phyloP scores from a whole-genome alignment of 2,329 filamentous ascomycete species.

The Aureobasidium subglaciale region DNA sequence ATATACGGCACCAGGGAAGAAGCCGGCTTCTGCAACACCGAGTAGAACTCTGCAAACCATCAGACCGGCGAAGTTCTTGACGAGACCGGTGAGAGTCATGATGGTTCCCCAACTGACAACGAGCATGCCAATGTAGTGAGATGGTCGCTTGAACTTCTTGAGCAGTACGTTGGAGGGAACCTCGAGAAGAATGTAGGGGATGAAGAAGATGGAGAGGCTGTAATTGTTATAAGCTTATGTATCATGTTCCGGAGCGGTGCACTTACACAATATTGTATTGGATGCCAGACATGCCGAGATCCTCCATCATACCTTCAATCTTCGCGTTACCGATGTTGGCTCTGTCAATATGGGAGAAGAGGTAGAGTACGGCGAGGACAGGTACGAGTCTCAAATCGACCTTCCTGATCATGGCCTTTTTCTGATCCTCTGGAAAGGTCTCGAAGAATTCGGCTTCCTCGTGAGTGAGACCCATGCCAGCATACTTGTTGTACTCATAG shows the following conservation, averaged over 20 bases:
- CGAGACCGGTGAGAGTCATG: constrained; percentile 24
- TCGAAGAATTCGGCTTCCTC: constrained; percentile 23
- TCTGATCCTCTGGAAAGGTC: constrained; percentile 17
- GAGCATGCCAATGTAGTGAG: constrained; percentile 22
- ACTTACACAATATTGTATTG: constrained; percentile 52
- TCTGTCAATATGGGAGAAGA: constrained; percentile 69
- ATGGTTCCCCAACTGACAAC: constrained; percentile 24
- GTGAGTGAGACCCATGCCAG: constrained; percentile 20
- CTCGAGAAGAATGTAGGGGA: constrained; percentile 28
- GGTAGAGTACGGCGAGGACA: constrained; percentile 61
- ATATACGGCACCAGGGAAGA: constrained; percentile 42
- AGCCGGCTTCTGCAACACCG: constrained; percentile 64
- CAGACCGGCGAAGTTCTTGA: constrained; percentile 24
- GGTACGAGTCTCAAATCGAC: constrained; percentile 59
- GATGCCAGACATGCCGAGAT: constrained; percentile 54
- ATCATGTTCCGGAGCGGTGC: constrained; percentile 17
- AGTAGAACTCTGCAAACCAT: constrained; percentile 50
- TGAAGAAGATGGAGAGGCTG: constrained; percentile 26
- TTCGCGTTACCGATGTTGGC: constrained; percentile 67
- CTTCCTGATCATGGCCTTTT: constrained; percentile 51
- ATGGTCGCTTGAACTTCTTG: constrained; percentile 21
- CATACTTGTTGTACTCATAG: constrained; percentile 18
- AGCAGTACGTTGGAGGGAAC: constrained; percentile 20
- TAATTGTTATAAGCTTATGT: constrained; percentile 20
- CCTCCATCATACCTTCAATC: constrained; percentile 48